These are phyloP conservation scores for Fusarium sp. DNA, from an alignment of 2,329 filamentous ascomycete genomes.

Conservation along the genomic window DNA sequence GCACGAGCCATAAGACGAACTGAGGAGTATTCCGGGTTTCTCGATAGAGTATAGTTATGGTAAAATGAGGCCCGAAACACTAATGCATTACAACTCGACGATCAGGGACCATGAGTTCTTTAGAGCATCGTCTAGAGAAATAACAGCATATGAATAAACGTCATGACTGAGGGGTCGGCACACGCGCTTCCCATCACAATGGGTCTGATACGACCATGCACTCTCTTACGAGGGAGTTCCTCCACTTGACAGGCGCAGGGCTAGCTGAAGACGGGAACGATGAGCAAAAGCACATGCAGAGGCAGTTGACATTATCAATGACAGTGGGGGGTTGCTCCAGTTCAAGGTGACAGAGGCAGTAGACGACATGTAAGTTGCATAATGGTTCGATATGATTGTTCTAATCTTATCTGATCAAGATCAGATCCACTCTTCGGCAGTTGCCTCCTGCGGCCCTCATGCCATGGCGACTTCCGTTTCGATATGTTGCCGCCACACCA, in stretches of 20 bases:
- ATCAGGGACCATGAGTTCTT: slow-evolving; percentile 4
- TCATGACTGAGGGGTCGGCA: neutral
- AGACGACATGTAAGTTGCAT: slow-evolving; percentile 13
- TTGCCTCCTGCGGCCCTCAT: neutral
- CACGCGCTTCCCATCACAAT: neutral
- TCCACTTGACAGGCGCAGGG: neutral
- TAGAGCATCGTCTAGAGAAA: neutral
- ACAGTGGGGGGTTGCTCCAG: slow-evolving; percentile 7
- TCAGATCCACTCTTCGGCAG: slow-evolving; percentile 17
- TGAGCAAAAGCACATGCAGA: neutral
- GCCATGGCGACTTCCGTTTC: neutral
- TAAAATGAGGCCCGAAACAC: slow-evolving; percentile 21
- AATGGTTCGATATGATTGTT: slow-evolving; percentile 9
- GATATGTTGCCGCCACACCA: too few relatives aligned
- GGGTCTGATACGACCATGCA: slow-evolving; percentile 1
- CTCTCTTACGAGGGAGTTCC: neutral
- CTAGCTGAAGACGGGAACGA: neutral
- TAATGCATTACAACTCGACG: slow-evolving; percentile 5
- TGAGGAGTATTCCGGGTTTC: neutral
- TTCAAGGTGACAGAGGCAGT: slow-evolving; percentile 15
- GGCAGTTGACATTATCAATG: neutral
- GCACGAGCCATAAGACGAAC: neutral
- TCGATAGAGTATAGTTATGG: neutral
- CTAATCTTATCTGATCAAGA: slow-evolving; percentile 40
- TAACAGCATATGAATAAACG: neutral